Evolutionary conservation across 2,329 filamentous ascomycete genomes (phyloP).

Genomic region (Podosphaera fusca): DNA sequence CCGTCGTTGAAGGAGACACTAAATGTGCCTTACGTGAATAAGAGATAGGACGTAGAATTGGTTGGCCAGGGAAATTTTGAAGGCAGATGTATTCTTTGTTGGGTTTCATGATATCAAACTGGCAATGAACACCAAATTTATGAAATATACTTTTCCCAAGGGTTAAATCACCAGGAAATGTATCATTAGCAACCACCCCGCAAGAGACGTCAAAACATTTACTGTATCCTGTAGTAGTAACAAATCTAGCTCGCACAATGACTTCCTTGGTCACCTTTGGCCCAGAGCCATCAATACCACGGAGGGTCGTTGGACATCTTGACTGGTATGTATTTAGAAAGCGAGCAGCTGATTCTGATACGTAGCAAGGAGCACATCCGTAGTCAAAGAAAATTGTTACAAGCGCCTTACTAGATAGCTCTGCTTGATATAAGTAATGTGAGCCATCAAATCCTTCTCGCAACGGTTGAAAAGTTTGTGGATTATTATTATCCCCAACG

Average conservation of each 20-base stretch:
- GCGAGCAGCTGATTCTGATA: slow-evolving; percentile 2
- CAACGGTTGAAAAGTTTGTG: too few species aligned
- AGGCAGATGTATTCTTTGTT: too few species aligned
- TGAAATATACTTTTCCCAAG: background rate
- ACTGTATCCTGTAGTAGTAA: background rate
- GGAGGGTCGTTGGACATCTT: background rate
- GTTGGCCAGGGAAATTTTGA: too few species aligned
- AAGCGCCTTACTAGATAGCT: too few species aligned
- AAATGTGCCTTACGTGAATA: background rate
- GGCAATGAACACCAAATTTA: background rate
- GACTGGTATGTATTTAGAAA: background rate
- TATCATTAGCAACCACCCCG: background rate
- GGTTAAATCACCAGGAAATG: background rate
- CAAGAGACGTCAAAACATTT: background rate
- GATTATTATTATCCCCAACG: too few species aligned
- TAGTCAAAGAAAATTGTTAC: too few species aligned
- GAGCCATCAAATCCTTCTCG: too few species aligned
- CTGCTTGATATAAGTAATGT: too few species aligned
- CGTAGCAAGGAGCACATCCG: background rate
- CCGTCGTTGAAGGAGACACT: background rate
- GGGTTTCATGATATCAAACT: background rate
- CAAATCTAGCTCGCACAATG: background rate
- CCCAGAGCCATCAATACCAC: background rate
- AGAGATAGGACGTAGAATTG: background rate
- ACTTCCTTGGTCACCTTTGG: background rate